A percentile compares a stretch with the other conserved stretches of the same genome.
Conservation (phyloP, 352 stramenopile species). For the Phytopythium litorale region DNA sequence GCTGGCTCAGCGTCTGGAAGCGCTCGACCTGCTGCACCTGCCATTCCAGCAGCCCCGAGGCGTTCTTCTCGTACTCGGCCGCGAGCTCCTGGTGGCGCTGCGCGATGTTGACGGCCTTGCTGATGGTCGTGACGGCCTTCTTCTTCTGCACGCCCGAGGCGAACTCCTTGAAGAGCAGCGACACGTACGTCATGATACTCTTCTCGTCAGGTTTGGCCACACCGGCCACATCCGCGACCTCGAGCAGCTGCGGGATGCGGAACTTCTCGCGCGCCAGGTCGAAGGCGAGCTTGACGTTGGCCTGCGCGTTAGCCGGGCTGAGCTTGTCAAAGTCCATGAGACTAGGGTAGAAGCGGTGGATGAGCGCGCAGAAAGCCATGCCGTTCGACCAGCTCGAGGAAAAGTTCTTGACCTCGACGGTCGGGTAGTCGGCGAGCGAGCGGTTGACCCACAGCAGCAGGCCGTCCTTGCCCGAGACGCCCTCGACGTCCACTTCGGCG, state of each 20-base stretch:
- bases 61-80: conserved; percentile 66
- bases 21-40: conserved; percentile 60
- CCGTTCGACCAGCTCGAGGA: conserved; percentile 83
- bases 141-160: conserved; percentile 88
- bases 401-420: conserved; percentile 87
- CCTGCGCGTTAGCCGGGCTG: conserved; percentile 50
- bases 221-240: conserved; percentile 83
- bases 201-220: conserved; percentile 89
- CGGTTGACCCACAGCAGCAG: conserved; percentile 89
- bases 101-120: conserved; percentile 88
- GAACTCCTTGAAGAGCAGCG: conserved; percentile 90
- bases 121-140: conserved; percentile 86
- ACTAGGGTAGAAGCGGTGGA: conserved; percentile 87
- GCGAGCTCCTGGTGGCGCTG: conserved; percentile 85
- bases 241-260: conserved; percentile 83
- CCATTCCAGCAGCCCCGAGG: conserved; percentile 71
- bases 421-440: conserved; percentile 81
- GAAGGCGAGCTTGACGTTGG: conserved; percentile 85
- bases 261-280: conserved; percentile 82
- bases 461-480: conserved; percentile 88
- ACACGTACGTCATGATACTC: conserved; percentile 91
- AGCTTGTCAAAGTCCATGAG: conserved; percentile 82
- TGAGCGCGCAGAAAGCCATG: conserved; percentile 89
- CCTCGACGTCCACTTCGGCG: conserved; percentile 83
- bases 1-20: conserved; percentile 72